Evolutionary conservation across 164 flowering plant species (phyloP).

Genomic region (Vitis riparia): DNA sequence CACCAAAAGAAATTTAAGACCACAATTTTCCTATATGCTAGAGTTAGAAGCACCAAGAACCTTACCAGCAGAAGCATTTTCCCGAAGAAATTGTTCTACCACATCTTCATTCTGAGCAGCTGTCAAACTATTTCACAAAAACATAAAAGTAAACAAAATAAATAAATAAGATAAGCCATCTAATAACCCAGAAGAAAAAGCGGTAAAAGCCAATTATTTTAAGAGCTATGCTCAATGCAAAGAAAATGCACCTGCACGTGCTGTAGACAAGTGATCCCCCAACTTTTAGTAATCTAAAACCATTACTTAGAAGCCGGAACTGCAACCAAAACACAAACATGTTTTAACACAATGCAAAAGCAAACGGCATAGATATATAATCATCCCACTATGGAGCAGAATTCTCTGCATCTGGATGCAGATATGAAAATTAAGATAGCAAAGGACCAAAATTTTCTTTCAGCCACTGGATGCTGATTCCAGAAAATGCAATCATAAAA

Average conservation of each 20-base stretch:
- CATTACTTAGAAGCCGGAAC: constrained; percentile 76
- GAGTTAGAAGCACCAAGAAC: constrained; percentile 3
- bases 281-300: constrained; percentile 75
- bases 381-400: no score
- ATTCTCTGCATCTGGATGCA: no score
- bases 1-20: neutral
- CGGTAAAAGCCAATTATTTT: neutral
- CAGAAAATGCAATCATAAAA: neutral
- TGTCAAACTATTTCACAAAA: constrained; percentile 57
- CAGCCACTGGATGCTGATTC: neutral
- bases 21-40: neutral
- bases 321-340: constrained; percentile 28
- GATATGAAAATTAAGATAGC: no score
- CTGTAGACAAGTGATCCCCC: constrained; percentile 91
- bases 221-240: neutral
- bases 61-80: constrained; percentile 70
- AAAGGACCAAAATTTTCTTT: no score
- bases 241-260: constrained; percentile 84
- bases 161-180: neutral
- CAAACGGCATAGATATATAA: neutral
- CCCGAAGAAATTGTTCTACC: constrained; percentile 66
- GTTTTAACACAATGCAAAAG: neutral
- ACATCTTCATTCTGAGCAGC: constrained; percentile 89
- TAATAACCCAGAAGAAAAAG: no score
- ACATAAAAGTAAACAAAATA: neutral